phyloP scores from a whole-genome alignment of 305 asterid species.

The Fraxinus sp. region DNA sequence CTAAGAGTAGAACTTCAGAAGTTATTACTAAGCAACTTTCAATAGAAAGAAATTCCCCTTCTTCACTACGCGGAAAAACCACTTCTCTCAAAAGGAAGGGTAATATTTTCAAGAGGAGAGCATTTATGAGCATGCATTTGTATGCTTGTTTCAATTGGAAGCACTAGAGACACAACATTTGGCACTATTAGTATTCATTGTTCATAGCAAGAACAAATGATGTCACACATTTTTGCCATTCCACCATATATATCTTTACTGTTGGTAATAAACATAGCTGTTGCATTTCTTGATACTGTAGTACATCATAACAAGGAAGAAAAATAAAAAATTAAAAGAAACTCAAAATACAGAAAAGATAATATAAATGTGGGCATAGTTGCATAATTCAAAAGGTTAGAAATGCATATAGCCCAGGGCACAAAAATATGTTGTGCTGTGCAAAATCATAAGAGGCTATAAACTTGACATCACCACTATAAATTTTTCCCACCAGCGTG shows the following conservation, averaged over 20 bases:
- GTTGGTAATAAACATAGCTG: background rate
- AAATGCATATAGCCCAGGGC: background rate
- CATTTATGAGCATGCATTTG: background rate
- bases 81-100: background rate
- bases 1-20: background rate
- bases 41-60: background rate
- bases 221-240: background rate
- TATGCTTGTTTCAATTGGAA: background rate
- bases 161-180: background rate
- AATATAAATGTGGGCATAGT: background rate
- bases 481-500: background rate
- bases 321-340: background rate
- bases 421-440: background rate
- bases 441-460: background rate
- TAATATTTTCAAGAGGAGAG: background rate
- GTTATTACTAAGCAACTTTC: background rate
- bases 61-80: background rate
- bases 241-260: background rate
- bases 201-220: background rate
- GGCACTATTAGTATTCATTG: background rate
- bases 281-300: background rate
- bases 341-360: background rate
- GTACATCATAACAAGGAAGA: background rate
- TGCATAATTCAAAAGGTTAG: background rate
- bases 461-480: background rate